These are phyloP conservation scores for Breviolum minutum DNA, from an alignment of 73 alveolate genomes.

Conservation along the genomic window DNA sequence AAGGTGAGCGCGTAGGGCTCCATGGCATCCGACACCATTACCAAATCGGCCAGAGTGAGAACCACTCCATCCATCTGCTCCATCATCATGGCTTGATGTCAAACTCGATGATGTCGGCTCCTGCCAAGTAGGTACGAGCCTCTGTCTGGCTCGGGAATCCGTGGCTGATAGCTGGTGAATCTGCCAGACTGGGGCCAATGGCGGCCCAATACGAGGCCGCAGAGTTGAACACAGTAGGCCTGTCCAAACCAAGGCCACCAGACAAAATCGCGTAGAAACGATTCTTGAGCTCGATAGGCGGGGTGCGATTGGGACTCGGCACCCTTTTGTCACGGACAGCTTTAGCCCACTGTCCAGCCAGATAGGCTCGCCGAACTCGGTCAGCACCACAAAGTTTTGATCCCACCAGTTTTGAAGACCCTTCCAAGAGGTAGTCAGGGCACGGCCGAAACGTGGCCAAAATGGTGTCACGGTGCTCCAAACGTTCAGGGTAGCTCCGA, in stretches of 20 bases:
- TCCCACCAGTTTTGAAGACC: background rate
- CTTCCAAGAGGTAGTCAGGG: background rate
- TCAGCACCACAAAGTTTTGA: background rate
- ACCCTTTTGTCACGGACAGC: background rate
- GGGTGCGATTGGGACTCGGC: background rate
- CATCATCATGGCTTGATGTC: background rate
- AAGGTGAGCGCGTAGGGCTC: background rate
- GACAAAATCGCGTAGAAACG: background rate
- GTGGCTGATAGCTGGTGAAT: background rate
- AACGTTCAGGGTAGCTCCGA: background rate
- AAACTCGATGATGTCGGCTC: background rate
- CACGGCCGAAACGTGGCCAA: background rate
- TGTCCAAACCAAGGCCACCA: background rate
- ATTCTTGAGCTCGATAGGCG: background rate
- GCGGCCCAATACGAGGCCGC: background rate
- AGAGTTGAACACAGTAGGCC: background rate
- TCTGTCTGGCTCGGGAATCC: background rate
- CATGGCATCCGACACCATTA: background rate
- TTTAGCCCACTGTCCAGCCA: constrained; percentile 15
- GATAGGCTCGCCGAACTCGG: background rate
- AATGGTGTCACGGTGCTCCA: background rate
- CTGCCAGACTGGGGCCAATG: background rate
- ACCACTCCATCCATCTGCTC: background rate
- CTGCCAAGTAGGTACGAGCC: background rate
- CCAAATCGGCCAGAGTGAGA: background rate